Conservation (phyloP, 768 basidiomycete genomes). For the Porphyrellus cyaneotinctus region DNA sequence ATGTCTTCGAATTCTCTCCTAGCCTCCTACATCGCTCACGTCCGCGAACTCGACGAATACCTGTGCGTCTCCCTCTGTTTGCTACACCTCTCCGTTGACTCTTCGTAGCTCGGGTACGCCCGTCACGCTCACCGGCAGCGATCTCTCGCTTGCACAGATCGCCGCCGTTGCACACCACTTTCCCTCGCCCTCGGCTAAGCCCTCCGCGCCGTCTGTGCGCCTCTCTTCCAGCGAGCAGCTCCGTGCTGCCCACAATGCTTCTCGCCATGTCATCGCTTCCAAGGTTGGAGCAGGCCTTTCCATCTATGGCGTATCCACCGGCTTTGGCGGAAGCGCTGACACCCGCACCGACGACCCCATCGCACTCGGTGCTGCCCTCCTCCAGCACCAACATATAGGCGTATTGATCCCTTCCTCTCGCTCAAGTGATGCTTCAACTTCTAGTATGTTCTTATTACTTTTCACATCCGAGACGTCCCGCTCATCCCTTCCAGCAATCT, state of each 20-base stretch:
- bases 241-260: slow-evolving; percentile 53
- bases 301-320: slow-evolving; percentile 81
- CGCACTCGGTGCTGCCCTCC: slow-evolving; percentile 73
- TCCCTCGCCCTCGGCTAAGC: slow-evolving; percentile 40
- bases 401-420: slow-evolving; percentile 56
- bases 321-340: slow-evolving; percentile 87
- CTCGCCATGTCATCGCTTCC: slow-evolving; percentile 57
- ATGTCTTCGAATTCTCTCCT: slow-evolving; percentile 40
- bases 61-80: slow-evolving; percentile 40
- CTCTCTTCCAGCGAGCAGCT: slow-evolving; percentile 27
- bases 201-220: slow-evolving; percentile 17
- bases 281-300: slow-evolving; percentile 67
- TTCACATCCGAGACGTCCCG: no score
- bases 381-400: slow-evolving; percentile 79
- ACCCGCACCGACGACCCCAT: slow-evolving; percentile 74
- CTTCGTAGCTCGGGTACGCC: slow-evolving; percentile 52
- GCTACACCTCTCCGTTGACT: not conserved
- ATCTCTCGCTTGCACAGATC: slow-evolving; percentile 71
- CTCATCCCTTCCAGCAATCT: slow-evolving; percentile 18
- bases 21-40: slow-evolving; percentile 52
- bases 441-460: slow-evolving; percentile 1
- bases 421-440: not conserved
- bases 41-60: slow-evolving; percentile 60
- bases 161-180: slow-evolving; percentile 66
- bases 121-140: slow-evolving; percentile 64